Evolutionary conservation across 1,284 basidiomycete species (phyloP).

Genomic region (Malassezia obtusa): DNA sequence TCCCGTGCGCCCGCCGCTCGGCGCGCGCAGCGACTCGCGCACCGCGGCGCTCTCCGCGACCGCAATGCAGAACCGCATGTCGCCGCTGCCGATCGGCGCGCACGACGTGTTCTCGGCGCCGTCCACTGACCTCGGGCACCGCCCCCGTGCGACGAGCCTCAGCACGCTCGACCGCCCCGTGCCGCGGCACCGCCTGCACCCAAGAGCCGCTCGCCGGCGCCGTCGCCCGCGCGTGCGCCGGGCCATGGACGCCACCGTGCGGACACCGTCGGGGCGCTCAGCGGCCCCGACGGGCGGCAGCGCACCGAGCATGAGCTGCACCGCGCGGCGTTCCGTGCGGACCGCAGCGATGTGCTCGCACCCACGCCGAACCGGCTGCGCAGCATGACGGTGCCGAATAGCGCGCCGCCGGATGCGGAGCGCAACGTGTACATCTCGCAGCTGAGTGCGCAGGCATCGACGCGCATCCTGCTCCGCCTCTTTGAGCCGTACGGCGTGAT

Average conservation of each 20-base stretch:
- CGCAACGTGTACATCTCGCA: constrained; percentile 5
- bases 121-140: not conserved
- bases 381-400: not conserved
- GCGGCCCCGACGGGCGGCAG: constrained; percentile 32
- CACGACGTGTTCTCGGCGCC: not conserved
- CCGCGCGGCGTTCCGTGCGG: constrained; percentile 4
- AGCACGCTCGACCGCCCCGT: not conserved
- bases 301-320: constrained; percentile 35
- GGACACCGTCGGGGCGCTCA: constrained; percentile 39
- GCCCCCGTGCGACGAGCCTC: not conserved
- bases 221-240: not conserved
- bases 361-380: not conserved
- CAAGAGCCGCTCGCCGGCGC: not conserved
- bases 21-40: not conserved
- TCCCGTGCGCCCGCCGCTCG: not conserved
- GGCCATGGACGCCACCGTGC: constrained; percentile 29
- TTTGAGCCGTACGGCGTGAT: constrained; percentile 17
- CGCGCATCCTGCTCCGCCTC: constrained; percentile 8
- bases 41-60: not conserved
- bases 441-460: constrained; percentile 8
- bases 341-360: not conserved
- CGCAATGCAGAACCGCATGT: not conserved
- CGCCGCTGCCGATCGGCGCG: not conserved
- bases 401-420: not conserved
- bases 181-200: too few relatives aligned